phyloP scores from a whole-genome alignment of 257 asterid genomes.

The Prunella vulgaris region DNA sequence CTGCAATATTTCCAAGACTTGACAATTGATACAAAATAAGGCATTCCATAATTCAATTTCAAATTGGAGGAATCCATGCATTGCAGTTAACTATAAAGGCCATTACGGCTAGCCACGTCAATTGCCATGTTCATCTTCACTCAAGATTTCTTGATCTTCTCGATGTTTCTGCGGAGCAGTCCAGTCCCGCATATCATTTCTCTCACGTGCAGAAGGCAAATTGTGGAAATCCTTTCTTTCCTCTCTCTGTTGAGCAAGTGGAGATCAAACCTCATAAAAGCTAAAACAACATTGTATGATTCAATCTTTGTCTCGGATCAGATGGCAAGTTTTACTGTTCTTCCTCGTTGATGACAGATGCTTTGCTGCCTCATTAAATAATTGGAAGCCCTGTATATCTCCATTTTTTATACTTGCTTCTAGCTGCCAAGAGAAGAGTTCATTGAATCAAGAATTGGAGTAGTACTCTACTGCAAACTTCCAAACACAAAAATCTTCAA shows the following conservation, averaged over 20 bases:
- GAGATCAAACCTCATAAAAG: conserved; percentile 21
- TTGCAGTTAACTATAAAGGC: neutral
- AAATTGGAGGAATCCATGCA: no score
- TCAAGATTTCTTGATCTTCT: conserved; percentile 18
- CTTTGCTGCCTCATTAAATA: conserved; percentile 42
- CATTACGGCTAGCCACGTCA: conserved; percentile 12
- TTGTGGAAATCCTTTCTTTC: conserved; percentile 24
- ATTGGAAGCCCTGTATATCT: conserved; percentile 58
- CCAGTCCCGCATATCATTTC: conserved; percentile 35
- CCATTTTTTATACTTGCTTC: conserved; percentile 71
- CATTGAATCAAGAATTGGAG: conserved; percentile 23
- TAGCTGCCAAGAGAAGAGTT: conserved; percentile 46
- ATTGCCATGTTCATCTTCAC: conserved; percentile 30
- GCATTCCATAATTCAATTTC: no score
- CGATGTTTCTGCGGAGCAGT: conserved; percentile 22
- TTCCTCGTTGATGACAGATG: conserved; percentile 39
- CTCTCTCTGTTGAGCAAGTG: conserved; percentile 26
- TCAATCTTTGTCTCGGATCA: conserved; percentile 7
- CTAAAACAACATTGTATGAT: neutral
- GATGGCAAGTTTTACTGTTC: conserved; percentile 8
- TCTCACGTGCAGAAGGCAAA: conserved; percentile 32
- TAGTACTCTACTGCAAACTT: neutral
- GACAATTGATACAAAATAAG: no score
- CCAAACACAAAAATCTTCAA: conserved; percentile 20
- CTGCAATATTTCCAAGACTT: no score